Percentiles rank a stretch among this genome's conserved stretches.
Evolutionary conservation across 2,329 filamentous ascomycete species (phyloP).

Genomic region (Venturia asperata): DNA sequence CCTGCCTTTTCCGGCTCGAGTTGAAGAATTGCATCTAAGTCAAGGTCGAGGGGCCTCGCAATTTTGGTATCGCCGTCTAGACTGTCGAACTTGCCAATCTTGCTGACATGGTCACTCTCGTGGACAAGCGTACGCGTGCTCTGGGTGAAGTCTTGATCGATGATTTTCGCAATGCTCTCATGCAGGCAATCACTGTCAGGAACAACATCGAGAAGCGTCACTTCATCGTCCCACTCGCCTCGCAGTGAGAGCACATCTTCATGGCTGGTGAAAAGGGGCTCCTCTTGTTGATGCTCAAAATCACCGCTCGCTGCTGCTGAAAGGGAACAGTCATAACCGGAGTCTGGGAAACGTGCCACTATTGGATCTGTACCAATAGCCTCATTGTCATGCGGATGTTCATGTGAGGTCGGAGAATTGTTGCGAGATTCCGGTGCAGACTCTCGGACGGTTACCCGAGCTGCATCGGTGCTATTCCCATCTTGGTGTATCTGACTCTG

Average conservation of each 20-base stretch:
- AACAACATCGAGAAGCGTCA: not conserved
- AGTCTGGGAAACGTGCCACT: not conserved
- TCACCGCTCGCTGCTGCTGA: not conserved
- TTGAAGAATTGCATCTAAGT: not conserved
- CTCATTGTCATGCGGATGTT: not conserved
- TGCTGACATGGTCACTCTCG: not conserved
- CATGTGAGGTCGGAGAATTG: not conserved
- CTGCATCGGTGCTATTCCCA: not conserved
- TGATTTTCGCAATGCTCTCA: not conserved
- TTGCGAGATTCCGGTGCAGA: not conserved
- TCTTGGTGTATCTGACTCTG: not conserved
- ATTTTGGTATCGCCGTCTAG: not conserved
- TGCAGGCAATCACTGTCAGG: not conserved
- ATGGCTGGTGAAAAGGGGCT: not conserved
- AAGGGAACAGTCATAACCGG: not conserved
- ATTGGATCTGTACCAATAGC: not conserved
- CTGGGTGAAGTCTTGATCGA: not conserved
- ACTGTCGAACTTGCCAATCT: not conserved
- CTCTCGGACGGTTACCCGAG: not conserved
- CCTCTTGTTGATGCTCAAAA: not conserved
- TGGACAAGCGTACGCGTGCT: not conserved
- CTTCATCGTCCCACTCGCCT: not conserved
- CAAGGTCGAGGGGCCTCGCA: not conserved
- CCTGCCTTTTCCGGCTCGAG: not conserved
- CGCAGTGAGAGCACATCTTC: not conserved